phyloP scores from a whole-genome alignment of 495 filamentous ascomycete species.

The Cercophora sp. region DNA sequence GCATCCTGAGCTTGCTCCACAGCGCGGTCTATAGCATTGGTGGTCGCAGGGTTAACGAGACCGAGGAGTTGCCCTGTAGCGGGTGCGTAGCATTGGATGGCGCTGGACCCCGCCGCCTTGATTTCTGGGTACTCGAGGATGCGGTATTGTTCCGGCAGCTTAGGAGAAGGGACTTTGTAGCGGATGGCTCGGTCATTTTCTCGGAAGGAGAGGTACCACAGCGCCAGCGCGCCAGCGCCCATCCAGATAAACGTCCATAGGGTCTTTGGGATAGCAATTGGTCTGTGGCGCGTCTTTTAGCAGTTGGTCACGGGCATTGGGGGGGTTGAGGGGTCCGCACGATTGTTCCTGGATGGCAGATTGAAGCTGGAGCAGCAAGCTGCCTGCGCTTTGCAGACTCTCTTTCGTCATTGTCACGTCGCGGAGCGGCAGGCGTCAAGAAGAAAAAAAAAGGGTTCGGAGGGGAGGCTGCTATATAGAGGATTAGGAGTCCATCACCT shows the following conservation, averaged over 20 bases:
- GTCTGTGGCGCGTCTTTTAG: neutral
- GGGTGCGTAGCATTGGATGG: conserved; percentile 84
- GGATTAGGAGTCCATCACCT: no score
- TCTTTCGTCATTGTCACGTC: conserved; percentile 10
- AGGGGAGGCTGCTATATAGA: no score
- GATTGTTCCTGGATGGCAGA: conserved; percentile 11
- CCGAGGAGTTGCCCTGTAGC: conserved; percentile 84
- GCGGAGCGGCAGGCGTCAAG: no score
- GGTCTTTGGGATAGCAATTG: conserved; percentile 11
- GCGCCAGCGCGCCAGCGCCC: conserved; percentile 22
- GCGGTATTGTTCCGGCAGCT: conserved; percentile 46
- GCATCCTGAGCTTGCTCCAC: conserved; percentile 69
- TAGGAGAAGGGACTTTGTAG: conserved; percentile 39
- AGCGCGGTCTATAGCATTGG: conserved; percentile 74
- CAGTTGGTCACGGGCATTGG: neutral
- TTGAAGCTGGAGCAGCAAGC: conserved; percentile 21
- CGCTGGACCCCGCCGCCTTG: conserved; percentile 52
- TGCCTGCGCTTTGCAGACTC: conserved; percentile 8
- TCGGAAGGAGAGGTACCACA: conserved; percentile 25
- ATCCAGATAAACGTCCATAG: conserved; percentile 21
- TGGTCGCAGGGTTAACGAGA: conserved; percentile 70
- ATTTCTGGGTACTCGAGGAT: conserved; percentile 59
- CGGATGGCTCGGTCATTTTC: conserved; percentile 32
- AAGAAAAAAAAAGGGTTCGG: no score
- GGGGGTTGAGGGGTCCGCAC: neutral